Percentiles rank a stretch among this genome's conserved stretches.
phyloP scores from a whole-genome alignment of 371 early-diverging fungal genomes.

The Apophysomyces elegans region DNA sequence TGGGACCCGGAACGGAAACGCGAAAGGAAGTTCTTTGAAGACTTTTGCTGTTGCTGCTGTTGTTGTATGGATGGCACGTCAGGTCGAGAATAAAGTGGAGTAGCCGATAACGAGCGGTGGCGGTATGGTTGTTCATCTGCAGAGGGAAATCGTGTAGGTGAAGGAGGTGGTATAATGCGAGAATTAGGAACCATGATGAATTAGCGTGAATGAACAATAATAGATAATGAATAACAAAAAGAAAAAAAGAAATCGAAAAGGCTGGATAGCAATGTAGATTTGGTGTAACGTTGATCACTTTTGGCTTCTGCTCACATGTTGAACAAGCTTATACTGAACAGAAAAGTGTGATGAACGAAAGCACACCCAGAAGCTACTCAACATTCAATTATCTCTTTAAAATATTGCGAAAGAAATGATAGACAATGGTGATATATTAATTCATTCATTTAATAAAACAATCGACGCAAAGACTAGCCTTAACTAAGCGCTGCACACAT shows the following conservation, averaged over 20 bases:
- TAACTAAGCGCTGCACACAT: too few species aligned
- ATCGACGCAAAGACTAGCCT: too few species aligned
- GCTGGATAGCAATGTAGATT: slow-evolving; percentile 6
- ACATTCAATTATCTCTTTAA: too few species aligned
- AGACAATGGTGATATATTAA: too few species aligned
- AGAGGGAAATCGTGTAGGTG: neutral
- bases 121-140: neutral
- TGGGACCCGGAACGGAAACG: slow-evolving; percentile 2
- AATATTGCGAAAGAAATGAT: too few species aligned
- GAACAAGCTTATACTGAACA: too few species aligned
- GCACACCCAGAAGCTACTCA: too few species aligned
- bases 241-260: neutral
- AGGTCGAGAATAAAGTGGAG: neutral
- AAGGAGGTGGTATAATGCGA: slow-evolving; percentile 3
- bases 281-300: slow-evolving; percentile 8
- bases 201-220: neutral
- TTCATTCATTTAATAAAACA: too few species aligned
- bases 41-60: neutral
- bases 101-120: slow-evolving; percentile 1
- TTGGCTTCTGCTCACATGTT: neutral
- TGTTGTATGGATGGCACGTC: neutral
- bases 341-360: too few species aligned
- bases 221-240: neutral
- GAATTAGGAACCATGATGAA: slow-evolving; percentile 9
- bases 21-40: slow-evolving; percentile 6